These are phyloP conservation scores for Aspergillus neoniger DNA, from an alignment of 2,329 filamentous ascomycete genomes.

Conservation along the genomic window DNA sequence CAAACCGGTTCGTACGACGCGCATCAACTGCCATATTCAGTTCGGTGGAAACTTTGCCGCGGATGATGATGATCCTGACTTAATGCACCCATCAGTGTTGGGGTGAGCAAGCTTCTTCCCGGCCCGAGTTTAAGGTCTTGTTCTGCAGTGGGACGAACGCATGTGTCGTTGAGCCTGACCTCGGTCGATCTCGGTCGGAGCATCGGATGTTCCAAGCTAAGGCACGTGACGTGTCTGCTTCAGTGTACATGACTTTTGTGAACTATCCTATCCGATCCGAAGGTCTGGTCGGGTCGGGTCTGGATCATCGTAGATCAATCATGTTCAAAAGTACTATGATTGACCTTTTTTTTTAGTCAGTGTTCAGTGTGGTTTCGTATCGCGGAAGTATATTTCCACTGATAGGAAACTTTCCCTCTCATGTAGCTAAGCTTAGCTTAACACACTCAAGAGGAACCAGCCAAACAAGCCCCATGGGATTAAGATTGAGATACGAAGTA, in stretches of 20 bases:
- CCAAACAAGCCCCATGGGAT: background rate
- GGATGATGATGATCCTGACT: background rate
- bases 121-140: background rate
- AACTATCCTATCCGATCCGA: too few relatives aligned
- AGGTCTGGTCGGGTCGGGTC: background rate
- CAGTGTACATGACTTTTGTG: too few relatives aligned
- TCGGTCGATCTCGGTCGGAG: background rate
- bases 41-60: background rate
- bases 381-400: background rate
- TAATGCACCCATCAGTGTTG: too few relatives aligned
- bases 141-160: background rate
- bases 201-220: background rate
- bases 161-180: background rate
- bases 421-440: too few relatives aligned
- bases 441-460: too few relatives aligned
- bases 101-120: background rate
- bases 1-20: background rate
- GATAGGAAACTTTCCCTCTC: background rate
- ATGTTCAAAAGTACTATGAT: background rate
- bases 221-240: background rate
- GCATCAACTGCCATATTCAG: background rate
- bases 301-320: background rate
- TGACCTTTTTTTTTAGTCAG: background rate
- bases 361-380: background rate
- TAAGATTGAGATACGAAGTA: background rate